Conservation (phyloP, 2,329 filamentous ascomycete genomes). For the Nemania diffusa region DNA sequence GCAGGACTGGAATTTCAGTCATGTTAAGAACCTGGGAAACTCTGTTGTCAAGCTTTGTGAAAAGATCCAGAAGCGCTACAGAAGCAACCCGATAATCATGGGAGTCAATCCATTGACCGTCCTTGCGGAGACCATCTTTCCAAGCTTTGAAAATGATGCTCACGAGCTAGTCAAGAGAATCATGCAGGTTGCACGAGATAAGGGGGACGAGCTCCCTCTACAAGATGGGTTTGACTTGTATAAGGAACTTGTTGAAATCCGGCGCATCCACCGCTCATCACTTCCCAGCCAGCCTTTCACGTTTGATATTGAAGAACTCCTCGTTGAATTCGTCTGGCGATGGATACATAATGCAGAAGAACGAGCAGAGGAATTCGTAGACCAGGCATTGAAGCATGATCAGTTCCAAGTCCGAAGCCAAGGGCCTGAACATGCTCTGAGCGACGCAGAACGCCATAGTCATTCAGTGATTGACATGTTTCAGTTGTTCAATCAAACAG, state of each 20-base stretch:
- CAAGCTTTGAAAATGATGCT: conserved; percentile 89
- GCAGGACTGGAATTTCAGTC: conserved; percentile 88
- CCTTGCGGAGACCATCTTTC: conserved; percentile 84
- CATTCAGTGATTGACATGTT: conserved; percentile 94
- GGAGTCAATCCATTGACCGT: conserved; percentile 74
- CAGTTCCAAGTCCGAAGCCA: conserved; percentile 79
- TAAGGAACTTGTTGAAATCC: conserved; percentile 85
- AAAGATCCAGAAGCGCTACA: conserved; percentile 91
- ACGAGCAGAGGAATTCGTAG: conserved; percentile 84
- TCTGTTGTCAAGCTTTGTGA: conserved; percentile 86
- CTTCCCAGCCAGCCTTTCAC: conserved; percentile 80
- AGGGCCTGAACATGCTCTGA: conserved; percentile 69
- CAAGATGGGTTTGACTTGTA: conserved; percentile 96
- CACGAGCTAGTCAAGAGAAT: conserved; percentile 86
- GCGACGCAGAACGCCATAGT: conserved; percentile 88
- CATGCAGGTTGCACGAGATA: conserved; percentile 75
- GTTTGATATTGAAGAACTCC: conserved; percentile 85
- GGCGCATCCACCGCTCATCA: conserved; percentile 79
- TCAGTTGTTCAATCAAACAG: conserved; percentile 89
- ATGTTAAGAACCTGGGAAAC: conserved; percentile 90
- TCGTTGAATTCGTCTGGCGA: conserved; percentile 94
- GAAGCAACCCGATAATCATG: conserved; percentile 87
- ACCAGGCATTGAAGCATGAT: conserved; percentile 91
- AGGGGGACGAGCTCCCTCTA: conserved; percentile 80
- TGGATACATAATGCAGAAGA: conserved; percentile 87